Evolutionary conservation across 2,329 filamentous ascomycete genomes (phyloP).

Genomic region (Zelopaecilomyces penicillatus): DNA sequence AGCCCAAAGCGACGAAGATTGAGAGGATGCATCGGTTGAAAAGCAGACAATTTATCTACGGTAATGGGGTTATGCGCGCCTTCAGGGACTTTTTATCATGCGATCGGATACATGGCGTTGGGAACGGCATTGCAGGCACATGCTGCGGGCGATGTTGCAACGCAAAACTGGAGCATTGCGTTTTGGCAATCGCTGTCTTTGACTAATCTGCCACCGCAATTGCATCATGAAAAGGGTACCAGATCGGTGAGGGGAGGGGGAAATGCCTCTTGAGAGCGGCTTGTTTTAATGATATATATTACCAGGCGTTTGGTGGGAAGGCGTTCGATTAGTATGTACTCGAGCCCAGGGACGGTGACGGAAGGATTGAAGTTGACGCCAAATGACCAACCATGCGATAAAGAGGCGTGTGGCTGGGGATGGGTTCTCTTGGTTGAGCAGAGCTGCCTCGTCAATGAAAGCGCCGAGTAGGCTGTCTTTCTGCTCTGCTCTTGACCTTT

Average conservation of each 20-base stretch:
- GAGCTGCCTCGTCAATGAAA: slow-evolving; percentile 1
- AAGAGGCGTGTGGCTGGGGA: slow-evolving; percentile 4
- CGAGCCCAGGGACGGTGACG: slow-evolving; percentile 11
- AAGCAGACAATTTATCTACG: too few species aligned
- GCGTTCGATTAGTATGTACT: slow-evolving; percentile 14
- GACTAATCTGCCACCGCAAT: neutral
- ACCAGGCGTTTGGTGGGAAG: slow-evolving; percentile 17
- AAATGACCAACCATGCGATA: slow-evolving; percentile 19
- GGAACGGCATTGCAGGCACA: too few species aligned
- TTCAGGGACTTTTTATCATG: too few species aligned
- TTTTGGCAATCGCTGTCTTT: too few species aligned
- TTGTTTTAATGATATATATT: slow-evolving; percentile 15
- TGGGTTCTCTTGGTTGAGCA: slow-evolving; percentile 1
- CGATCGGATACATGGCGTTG: too few species aligned
- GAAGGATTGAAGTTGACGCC: slow-evolving; percentile 6
- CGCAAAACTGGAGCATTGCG: too few species aligned
- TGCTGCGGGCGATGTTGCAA: too few species aligned
- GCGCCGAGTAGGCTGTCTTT: neutral
- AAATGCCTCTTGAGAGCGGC: slow-evolving; percentile 4
- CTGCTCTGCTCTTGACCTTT: neutral
- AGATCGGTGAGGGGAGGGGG: slow-evolving; percentile 1
- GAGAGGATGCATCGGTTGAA: slow-evolving; percentile 8
- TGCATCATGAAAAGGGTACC: slow-evolving; percentile 5
- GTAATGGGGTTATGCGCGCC: too few species aligned
- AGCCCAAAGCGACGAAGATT: slow-evolving; percentile 47